Evolutionary conservation across 2,329 filamentous ascomycete genomes (phyloP).

Genomic region (Mariannaea sp.): DNA sequence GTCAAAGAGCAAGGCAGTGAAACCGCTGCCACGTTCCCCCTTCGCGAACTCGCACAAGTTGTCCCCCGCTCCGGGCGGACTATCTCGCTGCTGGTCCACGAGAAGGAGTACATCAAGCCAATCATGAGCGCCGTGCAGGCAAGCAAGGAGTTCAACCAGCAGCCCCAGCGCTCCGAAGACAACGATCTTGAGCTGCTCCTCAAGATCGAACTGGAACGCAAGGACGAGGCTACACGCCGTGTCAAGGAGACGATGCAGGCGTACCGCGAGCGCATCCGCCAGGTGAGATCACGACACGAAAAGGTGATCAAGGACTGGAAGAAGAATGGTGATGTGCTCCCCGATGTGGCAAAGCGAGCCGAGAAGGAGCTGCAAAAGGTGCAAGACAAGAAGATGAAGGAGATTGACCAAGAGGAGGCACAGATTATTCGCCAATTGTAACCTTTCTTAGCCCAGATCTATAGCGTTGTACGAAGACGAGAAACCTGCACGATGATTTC

Average conservation of each 20-base stretch:
- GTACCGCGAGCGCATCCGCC: slow-evolving; percentile 57
- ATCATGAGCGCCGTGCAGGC: slow-evolving; percentile 61
- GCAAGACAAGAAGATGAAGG: slow-evolving; percentile 59
- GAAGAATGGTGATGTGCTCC: slow-evolving; percentile 49
- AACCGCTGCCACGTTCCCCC: slow-evolving; percentile 47
- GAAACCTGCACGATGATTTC: neutral
- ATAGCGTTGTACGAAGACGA: slow-evolving; percentile 3
- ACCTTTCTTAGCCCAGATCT: neutral
- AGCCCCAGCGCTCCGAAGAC: slow-evolving; percentile 61
- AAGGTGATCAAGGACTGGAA: slow-evolving; percentile 56
- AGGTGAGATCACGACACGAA: slow-evolving; percentile 53
- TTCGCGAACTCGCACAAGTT: slow-evolving; percentile 61
- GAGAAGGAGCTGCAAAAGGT: slow-evolving; percentile 54
- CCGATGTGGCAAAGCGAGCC: slow-evolving; percentile 55
- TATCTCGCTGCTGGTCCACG: slow-evolving; percentile 50
- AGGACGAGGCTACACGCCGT: slow-evolving; percentile 51
- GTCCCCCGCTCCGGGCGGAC: slow-evolving; percentile 52
- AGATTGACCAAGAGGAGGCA: slow-evolving; percentile 56
- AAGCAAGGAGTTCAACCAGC: slow-evolving; percentile 62
- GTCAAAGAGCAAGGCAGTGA: slow-evolving; percentile 39
- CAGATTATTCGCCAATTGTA: slow-evolving; percentile 50
- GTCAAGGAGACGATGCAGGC: slow-evolving; percentile 53
- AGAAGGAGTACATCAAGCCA: slow-evolving; percentile 54
- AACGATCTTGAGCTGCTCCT: slow-evolving; percentile 64
- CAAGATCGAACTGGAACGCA: slow-evolving; percentile 57